These are phyloP conservation scores for Axilococcus clingmanii DNA, from an alignment of 139 green algal species.

Conservation along the genomic window DNA sequence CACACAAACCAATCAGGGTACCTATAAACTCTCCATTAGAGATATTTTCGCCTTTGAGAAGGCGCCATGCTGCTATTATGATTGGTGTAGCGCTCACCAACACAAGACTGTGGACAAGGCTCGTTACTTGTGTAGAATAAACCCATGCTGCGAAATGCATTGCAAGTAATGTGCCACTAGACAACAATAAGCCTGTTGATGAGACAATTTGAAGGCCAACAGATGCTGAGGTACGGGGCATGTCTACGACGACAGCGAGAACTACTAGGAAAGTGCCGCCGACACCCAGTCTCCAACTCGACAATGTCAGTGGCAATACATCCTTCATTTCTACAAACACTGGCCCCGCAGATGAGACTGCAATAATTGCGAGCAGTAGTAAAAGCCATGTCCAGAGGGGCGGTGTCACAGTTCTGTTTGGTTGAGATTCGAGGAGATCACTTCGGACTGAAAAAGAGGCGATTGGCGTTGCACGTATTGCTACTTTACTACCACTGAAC, in stretches of 20 bases:
- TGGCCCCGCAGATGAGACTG: constrained; percentile 45
- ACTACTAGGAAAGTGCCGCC: constrained; percentile 39
- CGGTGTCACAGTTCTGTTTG: neutral
- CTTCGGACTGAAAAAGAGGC: too few relatives aligned
- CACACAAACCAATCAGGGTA: constrained; percentile 28
- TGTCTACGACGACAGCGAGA: too few relatives aligned
- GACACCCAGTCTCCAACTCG: constrained; percentile 60
- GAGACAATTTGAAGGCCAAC: neutral
- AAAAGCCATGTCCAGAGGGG: constrained; percentile 19
- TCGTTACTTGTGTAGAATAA: constrained; percentile 49
- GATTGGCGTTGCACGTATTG: too few relatives aligned
- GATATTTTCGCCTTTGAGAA: constrained; percentile 44
- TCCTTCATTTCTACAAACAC: constrained; percentile 50
- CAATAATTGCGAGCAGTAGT: constrained; percentile 28
- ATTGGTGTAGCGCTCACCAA: constrained; percentile 61
- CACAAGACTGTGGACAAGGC: constrained; percentile 67
- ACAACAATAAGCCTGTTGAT: constrained; percentile 10
- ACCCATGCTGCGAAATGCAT: constrained; percentile 70
- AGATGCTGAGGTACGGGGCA: constrained; percentile 18
- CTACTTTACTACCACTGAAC: too few relatives aligned
- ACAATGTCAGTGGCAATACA: constrained; percentile 53
- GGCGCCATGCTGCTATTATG: constrained; percentile 40
- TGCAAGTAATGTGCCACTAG: constrained; percentile 44
- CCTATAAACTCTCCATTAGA: constrained; percentile 43
- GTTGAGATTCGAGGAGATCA: too few relatives aligned